Base-by-base conservation (phyloP, 495 filamentous ascomycete genomes). In the Articulospora tetracladia region DNA sequence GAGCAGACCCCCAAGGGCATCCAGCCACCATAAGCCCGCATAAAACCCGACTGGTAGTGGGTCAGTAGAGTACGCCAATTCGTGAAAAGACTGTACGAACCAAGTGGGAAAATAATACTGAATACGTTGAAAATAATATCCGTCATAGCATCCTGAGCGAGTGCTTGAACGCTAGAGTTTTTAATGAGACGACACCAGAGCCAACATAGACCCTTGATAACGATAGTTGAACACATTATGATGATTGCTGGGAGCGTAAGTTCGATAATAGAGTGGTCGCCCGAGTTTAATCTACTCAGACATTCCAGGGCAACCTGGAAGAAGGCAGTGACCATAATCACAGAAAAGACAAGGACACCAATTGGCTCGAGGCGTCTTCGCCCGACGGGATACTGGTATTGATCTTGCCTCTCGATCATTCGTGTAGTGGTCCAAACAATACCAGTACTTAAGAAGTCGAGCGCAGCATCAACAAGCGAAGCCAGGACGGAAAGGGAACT, bases 91-190 rank as follows among this genome's bases (percentile, higher is more conserved):
- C 4, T 22, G 11, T 20, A 53, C 85, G 68, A 62, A 89, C 84
- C 66, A n/a, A 91, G 79, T 7, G 89, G 89, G 68, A 91, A 91
- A 12, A 90, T 83, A 62, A 97, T 96, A 59, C 88, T 92, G 66
- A 95, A 94, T 13, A 81, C 87, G 68, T 96, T 97, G 82, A 97
- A 97, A 13, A 97, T 79, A 11, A 97, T 89, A 68, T 82, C 79
- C 30, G 73, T 70, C 66, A 70, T 67, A 12, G 68, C 67, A 57
- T 74, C 75, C 12, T 73, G 69, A 4, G 75, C 75, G 34, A 97
- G 72, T 0, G 92, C 91, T 70, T 95, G 93, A 1, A 96, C 92
- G 59, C 86, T 90, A 10, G 88, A 92, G 67, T 96, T 96, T 34
- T 87, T 90, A 57, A 97, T 88, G 15, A 93, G 72, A 2, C 91